phyloP scores from a whole-genome alignment of 306 rosid species.

The Lathyrus aphaca region DNA sequence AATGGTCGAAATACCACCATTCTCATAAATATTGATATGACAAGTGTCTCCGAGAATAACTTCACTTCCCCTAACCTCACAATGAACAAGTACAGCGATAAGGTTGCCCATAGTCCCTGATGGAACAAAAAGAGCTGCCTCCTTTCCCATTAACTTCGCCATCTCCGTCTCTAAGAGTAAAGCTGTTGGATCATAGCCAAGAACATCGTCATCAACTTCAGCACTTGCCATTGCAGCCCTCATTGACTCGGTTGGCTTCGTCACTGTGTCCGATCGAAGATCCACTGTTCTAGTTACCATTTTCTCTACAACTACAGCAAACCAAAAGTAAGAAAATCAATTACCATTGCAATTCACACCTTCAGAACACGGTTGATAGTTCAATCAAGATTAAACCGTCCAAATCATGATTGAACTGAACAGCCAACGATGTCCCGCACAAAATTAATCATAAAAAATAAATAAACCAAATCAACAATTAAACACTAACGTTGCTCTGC shows the following conservation, averaged over 20 bases:
- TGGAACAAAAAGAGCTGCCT: slow-evolving; percentile 88
- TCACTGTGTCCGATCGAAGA: slow-evolving; percentile 88
- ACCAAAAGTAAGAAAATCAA: slow-evolving; percentile 17
- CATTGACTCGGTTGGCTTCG: slow-evolving; percentile 85
- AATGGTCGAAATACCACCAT: slow-evolving; percentile 88
- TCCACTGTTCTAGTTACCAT: slow-evolving; percentile 80
- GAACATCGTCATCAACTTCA: slow-evolving; percentile 88
- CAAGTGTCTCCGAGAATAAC: slow-evolving; percentile 83
- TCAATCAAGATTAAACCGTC: neutral
- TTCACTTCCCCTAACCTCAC: slow-evolving; percentile 90
- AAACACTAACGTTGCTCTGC: slow-evolving; percentile 39
- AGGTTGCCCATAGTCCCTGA: slow-evolving; percentile 99
- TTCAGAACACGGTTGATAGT: neutral
- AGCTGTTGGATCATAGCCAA: slow-evolving; percentile 76
- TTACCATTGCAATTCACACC: neutral
- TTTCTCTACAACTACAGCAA: slow-evolving; percentile 45
- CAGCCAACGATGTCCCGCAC: neutral
- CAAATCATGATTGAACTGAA: neutral
- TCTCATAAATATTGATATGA: slow-evolving; percentile 77
- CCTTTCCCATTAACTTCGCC: slow-evolving; percentile 80
- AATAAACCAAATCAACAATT: slow-evolving; percentile 19
- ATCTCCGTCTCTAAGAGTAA: slow-evolving; percentile 66
- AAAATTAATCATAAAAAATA: neutral
- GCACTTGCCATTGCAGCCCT: slow-evolving; percentile 84
- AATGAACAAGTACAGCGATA: slow-evolving; percentile 80